Evolutionary conservation across 2,329 filamentous ascomycete species (phyloP).

Genomic region (Colletotrichum euphorbiae): DNA sequence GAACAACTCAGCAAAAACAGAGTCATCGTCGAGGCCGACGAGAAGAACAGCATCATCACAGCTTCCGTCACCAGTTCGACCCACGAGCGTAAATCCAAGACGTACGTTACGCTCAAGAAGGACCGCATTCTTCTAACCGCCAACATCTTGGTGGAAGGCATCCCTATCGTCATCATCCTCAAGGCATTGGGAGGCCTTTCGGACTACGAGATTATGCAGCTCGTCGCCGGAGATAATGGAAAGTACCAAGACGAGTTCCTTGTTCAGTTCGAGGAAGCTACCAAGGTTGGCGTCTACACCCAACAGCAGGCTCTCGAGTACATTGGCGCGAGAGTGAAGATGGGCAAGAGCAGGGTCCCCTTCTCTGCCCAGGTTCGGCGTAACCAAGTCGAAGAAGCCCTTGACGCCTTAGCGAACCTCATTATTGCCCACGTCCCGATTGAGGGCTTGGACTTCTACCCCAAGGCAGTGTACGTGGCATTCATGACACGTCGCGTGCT

Average conservation of each 20-base stretch:
- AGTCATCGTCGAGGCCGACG: conserved; percentile 93
- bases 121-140: conserved; percentile 90
- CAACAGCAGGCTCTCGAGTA: conserved; percentile 97
- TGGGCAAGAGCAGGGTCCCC: conserved; percentile 74
- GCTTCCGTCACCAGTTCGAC: conserved; percentile 98
- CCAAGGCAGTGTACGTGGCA: conserved; percentile 96
- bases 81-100: conserved; percentile 97
- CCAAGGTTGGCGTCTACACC: conserved; percentile 85
- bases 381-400: conserved; percentile 89
- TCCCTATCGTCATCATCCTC: conserved; percentile 94
- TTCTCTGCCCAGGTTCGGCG: conserved; percentile 66
- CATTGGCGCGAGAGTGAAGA: conserved; percentile 87
- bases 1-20: conserved; percentile 99
- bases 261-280: conserved; percentile 93
- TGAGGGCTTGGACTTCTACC: conserved; percentile 90
- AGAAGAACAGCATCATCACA: conserved; percentile 92
- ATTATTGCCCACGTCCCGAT: conserved; percentile 96
- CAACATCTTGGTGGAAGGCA: conserved; percentile 90
- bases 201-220: conserved; percentile 92
- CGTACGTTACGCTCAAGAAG: conserved; percentile 94
- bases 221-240: conserved; percentile 88
- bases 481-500: conserved; percentile 97
- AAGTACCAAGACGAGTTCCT: conserved; percentile 95
- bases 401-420: conserved; percentile 92
- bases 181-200: conserved; percentile 95